Base-by-base conservation (phyloP, 495 filamentous ascomycete genomes). In the Aspergillus affinis region DNA sequence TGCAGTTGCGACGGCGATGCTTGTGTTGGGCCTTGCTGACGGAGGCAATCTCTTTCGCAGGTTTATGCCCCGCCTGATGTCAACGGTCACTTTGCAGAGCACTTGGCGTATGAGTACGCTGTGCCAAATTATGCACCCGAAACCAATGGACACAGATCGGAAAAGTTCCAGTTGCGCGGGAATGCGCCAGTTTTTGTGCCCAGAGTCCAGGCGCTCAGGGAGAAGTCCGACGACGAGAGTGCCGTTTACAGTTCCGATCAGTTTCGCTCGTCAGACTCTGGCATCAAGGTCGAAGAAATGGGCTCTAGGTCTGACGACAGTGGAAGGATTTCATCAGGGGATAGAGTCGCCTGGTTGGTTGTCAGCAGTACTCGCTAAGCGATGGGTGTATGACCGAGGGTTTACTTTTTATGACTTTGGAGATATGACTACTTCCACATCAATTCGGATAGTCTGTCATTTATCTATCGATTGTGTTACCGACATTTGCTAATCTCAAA, bases 181-280 rank as follows among this genome's bases (percentile, higher is more conserved):
- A 62, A 70, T 48, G 67, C 67, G 4, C 67, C 67, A 1, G 64
- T 62, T 29, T 70, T 70, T 46, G 30, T 70, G n/a, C 67, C 67
- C n/a, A 6, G 29, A 18, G 10, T 6, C n/a, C 29, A 57, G 48
- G 3, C 54, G 20, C 30, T 4, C 23, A 17, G 5, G 18, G 32
- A 12, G 17, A 20, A n/a, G 30, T 13, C 13, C 12, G 4, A 52
- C 44, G 23, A 8, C 29, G 13, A 64, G 52, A 51, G 54, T 58
- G 29, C 19, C 44, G 36, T 41, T 6, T 4, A 41, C 36, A 41
- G 12, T 1, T 15, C 15, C 36, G 36, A 41, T 41, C 36, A 41
- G 12, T 41, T n/a, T 30, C 13, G 4, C 2, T 51, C 6, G 49
- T 23, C 26, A 4, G 48, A 50, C 48, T 26, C 36, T 41, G 9